Evolutionary conservation across 2,329 filamentous ascomycete species (phyloP), one percentile per base, ranked within the genome.

Genomic region (Ascochyta fabae): DNA sequence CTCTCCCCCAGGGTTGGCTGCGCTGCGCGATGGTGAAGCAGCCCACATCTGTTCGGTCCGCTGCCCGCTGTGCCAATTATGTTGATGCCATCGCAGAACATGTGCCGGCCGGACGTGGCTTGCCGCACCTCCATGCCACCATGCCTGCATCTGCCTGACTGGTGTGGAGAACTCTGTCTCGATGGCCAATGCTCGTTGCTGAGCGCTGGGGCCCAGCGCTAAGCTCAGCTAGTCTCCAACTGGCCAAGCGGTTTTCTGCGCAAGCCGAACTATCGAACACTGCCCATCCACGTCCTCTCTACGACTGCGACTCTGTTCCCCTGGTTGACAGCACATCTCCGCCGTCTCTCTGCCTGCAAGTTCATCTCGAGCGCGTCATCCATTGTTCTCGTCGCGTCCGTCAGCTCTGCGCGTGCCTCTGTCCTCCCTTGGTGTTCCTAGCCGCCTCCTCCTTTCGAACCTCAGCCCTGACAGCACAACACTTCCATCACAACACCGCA

Each of bases 381-480:
- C 26, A 22, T 47, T 38, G 72, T 76, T 59, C 56, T 65, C 65
- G 40, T 49, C 29, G 54, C 54, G 49, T 24, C 31, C 46, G 26
- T 44, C 40, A 48, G 19, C 48, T 23, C 23, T 42, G 38, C 42
- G 53, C 53, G 36, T 48, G 53, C 42, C 53, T 64, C 61, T 58
- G 62, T 48, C 62, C 61, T 64, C 64, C 51, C 55, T 49, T 48
- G 40, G 48, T 27, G 29, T 39, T 22, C 23, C 34, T 31, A 42
- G 46, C 54, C 38, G 48, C 53, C 56, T 49, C 60, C 57, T 57
- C 57, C 38, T 41, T 47, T 43, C 38, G 46, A 39, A 39, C 48
- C 33, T 22, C 64, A 63, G 53, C 65, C 50, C 42, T 49, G 40
- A 10, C 41, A 47, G 6, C 36, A 16, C 36, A 39, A 23, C 16